Base-by-base conservation (phyloP, 371 early-diverging fungal species). In the Saksenaea vasiformis region DNA sequence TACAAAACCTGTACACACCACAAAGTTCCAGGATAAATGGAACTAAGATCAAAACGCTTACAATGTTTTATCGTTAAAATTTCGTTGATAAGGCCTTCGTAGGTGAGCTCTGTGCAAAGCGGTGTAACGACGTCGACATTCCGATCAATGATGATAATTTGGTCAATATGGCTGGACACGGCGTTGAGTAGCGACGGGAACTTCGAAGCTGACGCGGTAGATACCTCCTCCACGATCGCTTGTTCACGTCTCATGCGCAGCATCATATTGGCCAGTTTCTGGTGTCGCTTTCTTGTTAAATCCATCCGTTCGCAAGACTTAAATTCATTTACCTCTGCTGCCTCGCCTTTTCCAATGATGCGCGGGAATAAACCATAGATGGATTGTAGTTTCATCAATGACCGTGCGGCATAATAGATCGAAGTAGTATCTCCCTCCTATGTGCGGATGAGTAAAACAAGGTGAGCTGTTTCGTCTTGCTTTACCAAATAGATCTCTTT, bases 81-180 rank as follows among this genome's bases (percentile, higher is more conserved):
- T 67, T 92, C 92, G 71, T 96, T 95, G 60, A 98, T 85, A 24
- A 97, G 78, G 1, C 96, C 96, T 74, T 95, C 93, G 74, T 97
- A 98, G 0, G 98, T 97, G 58, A 97, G 74, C 70, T 95, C 94
- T 0, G 95, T 97, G 69, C 95, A 90, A 44, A 98, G 74, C 3
- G 96, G 97, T 2, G 96, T 96, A 17, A 94, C 80, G 43, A 96
- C 70, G 73, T 98, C 98, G 4, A 92, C 91, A 34, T 86, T 86
- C 3, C 97, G 87, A 64, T 98, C 98, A 34, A 98, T 80, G 24
- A 98, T 87, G 34, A 97, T 86, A 38, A 96, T 71, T n/a, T 94
- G 89, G 69, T 96, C 96, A 55, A 96, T 86, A 47, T 85, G 88
- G 31, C 87, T 85, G 2, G 92, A 91, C 19, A 89, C 66, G 0